These are phyloP conservation scores for Fomitopsis betulina DNA, from an alignment of 1,284 basidiomycete species.

Conservation along the genomic window DNA sequence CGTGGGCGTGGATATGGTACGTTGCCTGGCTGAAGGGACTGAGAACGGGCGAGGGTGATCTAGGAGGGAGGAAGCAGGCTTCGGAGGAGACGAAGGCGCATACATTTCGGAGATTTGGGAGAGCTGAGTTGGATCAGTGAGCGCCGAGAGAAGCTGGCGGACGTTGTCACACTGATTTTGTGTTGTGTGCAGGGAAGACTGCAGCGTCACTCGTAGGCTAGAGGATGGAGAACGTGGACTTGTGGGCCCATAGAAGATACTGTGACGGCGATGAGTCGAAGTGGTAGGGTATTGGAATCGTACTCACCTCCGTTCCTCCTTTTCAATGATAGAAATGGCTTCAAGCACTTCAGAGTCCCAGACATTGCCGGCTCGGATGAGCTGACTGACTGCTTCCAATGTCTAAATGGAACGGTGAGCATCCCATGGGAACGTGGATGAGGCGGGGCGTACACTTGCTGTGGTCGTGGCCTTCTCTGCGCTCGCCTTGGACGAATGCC, in stretches of 20 bases:
- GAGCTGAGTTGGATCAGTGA: constrained; percentile 63
- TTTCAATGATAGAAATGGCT: constrained; percentile 57
- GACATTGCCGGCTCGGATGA: constrained; percentile 57
- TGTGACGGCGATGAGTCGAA: constrained; percentile 7
- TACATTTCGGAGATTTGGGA: constrained; percentile 81
- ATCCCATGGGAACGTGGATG: background rate
- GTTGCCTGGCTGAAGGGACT: constrained; percentile 25
- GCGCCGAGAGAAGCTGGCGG: constrained; percentile 67
- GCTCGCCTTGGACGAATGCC: constrained; percentile 33
- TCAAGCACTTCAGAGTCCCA: constrained; percentile 74
- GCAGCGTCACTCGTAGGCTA: constrained; percentile 61
- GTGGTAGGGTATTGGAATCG: background rate
- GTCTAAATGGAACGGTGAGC: constrained; percentile 38
- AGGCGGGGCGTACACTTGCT: constrained; percentile 37
- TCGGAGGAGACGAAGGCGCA: constrained; percentile 64
- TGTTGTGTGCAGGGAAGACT: constrained; percentile 66
- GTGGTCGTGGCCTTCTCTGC: constrained; percentile 42
- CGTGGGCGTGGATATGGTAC: constrained; percentile 21
- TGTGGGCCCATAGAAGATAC: constrained; percentile 33
- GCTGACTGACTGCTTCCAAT: constrained; percentile 55
- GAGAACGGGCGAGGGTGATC: constrained; percentile 41
- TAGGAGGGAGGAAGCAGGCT: constrained; percentile 30
- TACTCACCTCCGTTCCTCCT: constrained; percentile 59
- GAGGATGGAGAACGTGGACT: constrained; percentile 49
- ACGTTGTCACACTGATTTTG: constrained; percentile 77